Conservation (phyloP, 208 protist species). For the Acanthamoeba lenticulata region DNA sequence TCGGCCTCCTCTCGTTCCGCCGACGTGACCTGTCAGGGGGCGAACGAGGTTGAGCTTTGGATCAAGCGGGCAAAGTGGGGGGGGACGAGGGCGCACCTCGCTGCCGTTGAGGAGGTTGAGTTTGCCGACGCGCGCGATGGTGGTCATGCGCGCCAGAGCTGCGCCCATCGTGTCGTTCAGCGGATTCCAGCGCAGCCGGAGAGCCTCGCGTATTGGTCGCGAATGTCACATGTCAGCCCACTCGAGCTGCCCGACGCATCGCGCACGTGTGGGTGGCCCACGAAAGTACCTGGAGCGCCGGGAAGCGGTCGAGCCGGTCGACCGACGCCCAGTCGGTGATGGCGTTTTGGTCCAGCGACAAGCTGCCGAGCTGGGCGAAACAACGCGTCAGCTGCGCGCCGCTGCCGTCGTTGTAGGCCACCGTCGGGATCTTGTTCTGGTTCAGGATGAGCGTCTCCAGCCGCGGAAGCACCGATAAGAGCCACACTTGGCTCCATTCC, state of each 20-base stretch:
- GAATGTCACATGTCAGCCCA: too few species aligned
- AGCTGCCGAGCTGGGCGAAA: neutral
- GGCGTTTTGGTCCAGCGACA: neutral
- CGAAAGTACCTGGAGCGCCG: neutral
- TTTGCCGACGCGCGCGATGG: neutral
- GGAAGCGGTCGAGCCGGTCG: neutral
- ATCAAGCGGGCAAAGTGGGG: neutral
- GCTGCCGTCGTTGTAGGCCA: neutral
- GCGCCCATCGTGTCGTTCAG: neutral
- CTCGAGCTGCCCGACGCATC: too few species aligned
- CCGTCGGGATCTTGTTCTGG: neutral
- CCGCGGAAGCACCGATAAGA: neutral
- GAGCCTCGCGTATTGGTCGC: too few species aligned
- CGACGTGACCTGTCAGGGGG: neutral
- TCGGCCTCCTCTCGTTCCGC: neutral
- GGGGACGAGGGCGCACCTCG: neutral
- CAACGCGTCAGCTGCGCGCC: neutral
- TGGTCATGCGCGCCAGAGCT: neutral
- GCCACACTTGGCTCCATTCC: neutral
- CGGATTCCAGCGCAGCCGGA: neutral
- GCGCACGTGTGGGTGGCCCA: too few species aligned
- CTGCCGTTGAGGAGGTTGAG: neutral
- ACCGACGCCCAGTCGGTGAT: neutral
- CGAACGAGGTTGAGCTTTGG: neutral
- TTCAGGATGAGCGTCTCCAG: constrained; percentile 21